phyloP scores from a whole-genome alignment of 768 basidiomycete species.

The Cyathus striatus region DNA sequence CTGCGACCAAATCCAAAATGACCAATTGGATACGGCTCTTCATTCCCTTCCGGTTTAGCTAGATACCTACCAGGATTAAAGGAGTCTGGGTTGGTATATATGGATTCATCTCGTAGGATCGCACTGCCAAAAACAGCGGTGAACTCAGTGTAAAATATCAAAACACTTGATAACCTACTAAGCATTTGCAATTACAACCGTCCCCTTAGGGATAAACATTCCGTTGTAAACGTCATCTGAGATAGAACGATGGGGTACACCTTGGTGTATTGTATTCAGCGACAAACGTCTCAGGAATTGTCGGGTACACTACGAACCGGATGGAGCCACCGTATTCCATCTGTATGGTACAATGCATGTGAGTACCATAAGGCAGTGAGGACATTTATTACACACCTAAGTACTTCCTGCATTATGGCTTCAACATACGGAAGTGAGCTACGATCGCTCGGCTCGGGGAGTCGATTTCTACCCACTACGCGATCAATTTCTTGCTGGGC shows the following conservation, averaged over 20 bases:
- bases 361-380: neutral
- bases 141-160: neutral
- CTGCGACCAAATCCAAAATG: conserved; percentile 17
- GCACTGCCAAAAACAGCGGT: conserved; percentile 9
- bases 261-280: conserved; percentile 1
- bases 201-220: conserved; percentile 9
- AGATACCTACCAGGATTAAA: conserved; percentile 15
- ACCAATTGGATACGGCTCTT: conserved; percentile 11
- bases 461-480: conserved; percentile 9
- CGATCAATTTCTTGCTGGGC: conserved; percentile 19
- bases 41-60: conserved; percentile 11
- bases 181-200: conserved; percentile 13
- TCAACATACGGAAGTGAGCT: conserved; percentile 12
- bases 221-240: conserved; percentile 16
- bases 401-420: conserved; percentile 14
- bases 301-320: conserved; percentile 7
- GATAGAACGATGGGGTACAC: conserved; percentile 12
- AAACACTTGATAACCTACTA: conserved; percentile 7
- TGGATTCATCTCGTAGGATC: conserved; percentile 13
- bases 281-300: neutral
- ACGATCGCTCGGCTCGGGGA: conserved; percentile 14
- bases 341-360: conserved; percentile 3
- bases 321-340: conserved; percentile 12
- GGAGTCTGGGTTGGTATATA: conserved; percentile 11
- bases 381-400: conserved; percentile 12